Evolutionary conservation across 257 asterid species (phyloP).

Genomic region (Nicotiana obtusifolia): DNA sequence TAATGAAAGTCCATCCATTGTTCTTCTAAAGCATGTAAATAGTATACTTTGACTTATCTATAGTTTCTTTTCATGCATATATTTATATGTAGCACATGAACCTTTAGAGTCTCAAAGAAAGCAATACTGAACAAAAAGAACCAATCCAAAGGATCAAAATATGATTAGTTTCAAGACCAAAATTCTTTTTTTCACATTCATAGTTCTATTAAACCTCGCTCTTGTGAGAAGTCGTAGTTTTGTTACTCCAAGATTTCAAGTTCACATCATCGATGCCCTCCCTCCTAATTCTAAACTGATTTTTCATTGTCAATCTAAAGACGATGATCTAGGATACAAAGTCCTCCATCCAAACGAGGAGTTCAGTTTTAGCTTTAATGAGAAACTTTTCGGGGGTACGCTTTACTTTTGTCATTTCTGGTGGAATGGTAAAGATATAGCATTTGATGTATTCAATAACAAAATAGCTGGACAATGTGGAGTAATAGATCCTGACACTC

Average conservation of each 20-base stretch:
- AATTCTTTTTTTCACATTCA: not conserved
- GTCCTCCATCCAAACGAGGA: fast-evolving
- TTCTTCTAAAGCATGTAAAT: not conserved
- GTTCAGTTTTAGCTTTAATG: not conserved
- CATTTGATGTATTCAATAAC: not conserved
- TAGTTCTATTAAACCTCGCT: no score
- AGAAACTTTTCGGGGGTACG: not conserved
- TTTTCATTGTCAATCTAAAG: not conserved
- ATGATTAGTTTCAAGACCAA: not conserved
- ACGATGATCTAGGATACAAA: not conserved
- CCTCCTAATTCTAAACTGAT: not conserved
- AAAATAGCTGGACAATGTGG: not conserved
- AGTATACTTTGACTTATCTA: not conserved
- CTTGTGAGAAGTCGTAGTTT: not conserved
- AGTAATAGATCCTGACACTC: not conserved
- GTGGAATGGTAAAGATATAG: not conserved
- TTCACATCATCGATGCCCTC: not conserved
- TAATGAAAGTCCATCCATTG: not conserved
- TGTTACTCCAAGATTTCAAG: not conserved
- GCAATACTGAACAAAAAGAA: not conserved
- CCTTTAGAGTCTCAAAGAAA: not conserved
- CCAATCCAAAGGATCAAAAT: not conserved
- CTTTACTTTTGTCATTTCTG: not conserved
- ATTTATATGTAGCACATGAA: not conserved
- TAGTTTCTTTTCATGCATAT: not conserved